Evolutionary conservation across 805 yeast genomes (phyloP), one percentile per base, ranked within the genome.

Genomic region (Zygotorulaspora florentina): DNA sequence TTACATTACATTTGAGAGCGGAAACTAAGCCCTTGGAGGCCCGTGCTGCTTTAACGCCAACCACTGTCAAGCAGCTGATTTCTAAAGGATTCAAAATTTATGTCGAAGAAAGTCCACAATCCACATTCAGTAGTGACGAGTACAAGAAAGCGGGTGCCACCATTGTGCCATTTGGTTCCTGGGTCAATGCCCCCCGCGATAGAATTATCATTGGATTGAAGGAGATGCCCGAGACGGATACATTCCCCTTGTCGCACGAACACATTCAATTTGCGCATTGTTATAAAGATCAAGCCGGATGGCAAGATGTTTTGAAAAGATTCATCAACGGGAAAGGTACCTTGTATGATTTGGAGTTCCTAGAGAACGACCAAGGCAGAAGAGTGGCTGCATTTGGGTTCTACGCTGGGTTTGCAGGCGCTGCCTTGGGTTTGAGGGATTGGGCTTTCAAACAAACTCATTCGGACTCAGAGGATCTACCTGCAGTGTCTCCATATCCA

Each of bases 371-470:
- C 58, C 82, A 80, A 62, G 98, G 98, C 29, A 86, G 99, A 75
- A 86, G 99, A 71, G 99, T 93, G 25, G 99, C 99, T 37, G 99
- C 99, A 8, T 93, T 93, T 65, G 99, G 99, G n/a, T 93, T 80
- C 75, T 91, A 91, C 67, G 99, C 99, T 37, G 99, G 99, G n/a
- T 93, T 93, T 66, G 99, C 98, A 6, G 99, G 99, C 61, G 99
- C 99, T 29, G 99, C 99, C 28, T 71, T 93, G 45, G 99, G 99
- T 60, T 75, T 91, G 42, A 80, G 80, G 66, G 96, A 89, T 68
- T 93, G 98, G 96, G 85, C 95, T 41, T 84, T 85, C 72, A 91
- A 91, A 69, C 91, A 87, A 67, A 69, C 81, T 31, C 83, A 86
- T 65, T 48, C 76, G 8, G 87, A 81, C 59, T 61, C 71, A 45